phyloP scores from a whole-genome alignment of 441 rosid genomes.

The Brassica balearica region DNA sequence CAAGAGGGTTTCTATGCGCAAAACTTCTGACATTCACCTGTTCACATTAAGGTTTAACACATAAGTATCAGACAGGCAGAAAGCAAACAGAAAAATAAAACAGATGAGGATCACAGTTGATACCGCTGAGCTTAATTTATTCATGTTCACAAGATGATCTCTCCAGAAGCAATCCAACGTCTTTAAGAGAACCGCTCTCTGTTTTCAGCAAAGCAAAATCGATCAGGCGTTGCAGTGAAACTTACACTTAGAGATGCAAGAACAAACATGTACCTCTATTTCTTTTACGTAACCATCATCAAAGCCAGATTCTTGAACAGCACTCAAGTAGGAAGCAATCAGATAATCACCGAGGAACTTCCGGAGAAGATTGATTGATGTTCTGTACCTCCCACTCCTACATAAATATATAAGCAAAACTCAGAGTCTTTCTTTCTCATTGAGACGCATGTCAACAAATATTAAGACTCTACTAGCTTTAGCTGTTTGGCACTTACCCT shows the following conservation, averaged over 20 bases:
- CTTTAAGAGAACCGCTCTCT: slow-evolving; percentile 93
- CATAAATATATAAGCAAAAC: slow-evolving; percentile 28
- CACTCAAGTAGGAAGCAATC: slow-evolving; percentile 74
- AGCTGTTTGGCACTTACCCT: slow-evolving; percentile 54
- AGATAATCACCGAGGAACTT: slow-evolving; percentile 93
- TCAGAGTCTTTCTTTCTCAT: slow-evolving; percentile 1
- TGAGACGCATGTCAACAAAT: not conserved
- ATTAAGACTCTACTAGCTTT: slow-evolving; percentile 20
- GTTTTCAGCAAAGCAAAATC: slow-evolving; percentile 35
- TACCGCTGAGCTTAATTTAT: slow-evolving; percentile 95
- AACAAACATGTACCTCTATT: slow-evolving; percentile 65
- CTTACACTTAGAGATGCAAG: not conserved
- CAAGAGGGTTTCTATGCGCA: slow-evolving; percentile 96
- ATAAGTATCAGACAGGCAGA: slow-evolving; percentile 37
- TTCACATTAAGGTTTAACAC: slow-evolving; percentile 27
- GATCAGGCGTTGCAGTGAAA: slow-evolving; percentile 8
- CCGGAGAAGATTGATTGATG: slow-evolving; percentile 69
- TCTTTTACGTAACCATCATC: slow-evolving; percentile 78
- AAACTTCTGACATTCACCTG: slow-evolving; percentile 96
- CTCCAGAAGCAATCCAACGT: slow-evolving; percentile 92
- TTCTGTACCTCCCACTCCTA: slow-evolving; percentile 74
- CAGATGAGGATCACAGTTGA: slow-evolving; percentile 18
- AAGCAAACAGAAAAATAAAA: not conserved
- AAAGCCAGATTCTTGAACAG: slow-evolving; percentile 77
- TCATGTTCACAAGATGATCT: slow-evolving; percentile 96